phyloP scores from a whole-genome alignment of 2,329 filamentous ascomycete genomes.

The Fonsecaea nubica region DNA sequence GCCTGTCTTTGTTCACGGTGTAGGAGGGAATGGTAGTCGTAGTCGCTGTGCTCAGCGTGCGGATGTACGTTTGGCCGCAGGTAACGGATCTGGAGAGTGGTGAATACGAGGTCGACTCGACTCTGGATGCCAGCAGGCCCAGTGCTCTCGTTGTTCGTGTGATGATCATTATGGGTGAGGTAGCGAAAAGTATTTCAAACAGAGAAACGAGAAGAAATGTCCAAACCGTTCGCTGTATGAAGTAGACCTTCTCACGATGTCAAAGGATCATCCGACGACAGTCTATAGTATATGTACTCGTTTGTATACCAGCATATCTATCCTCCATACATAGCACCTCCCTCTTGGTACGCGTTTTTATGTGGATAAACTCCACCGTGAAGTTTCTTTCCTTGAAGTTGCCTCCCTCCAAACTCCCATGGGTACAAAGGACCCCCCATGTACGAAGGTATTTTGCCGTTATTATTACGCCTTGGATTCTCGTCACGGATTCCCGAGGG shows the following conservation, averaged over 20 bases:
- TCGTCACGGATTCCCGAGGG: neutral
- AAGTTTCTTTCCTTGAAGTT: neutral
- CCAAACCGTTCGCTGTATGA: neutral
- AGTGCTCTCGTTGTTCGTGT: neutral
- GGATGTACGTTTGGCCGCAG: neutral
- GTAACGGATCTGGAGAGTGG: neutral
- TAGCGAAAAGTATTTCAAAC: neutral
- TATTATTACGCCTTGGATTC: slow-evolving; percentile 1
- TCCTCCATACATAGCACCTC: neutral
- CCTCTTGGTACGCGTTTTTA: neutral
- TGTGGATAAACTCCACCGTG: slow-evolving; percentile 4
- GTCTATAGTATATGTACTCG: neutral
- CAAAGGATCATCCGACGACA: neutral
- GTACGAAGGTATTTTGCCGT: neutral
- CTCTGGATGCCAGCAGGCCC: neutral
- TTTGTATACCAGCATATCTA: neutral
- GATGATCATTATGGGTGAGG: neutral
- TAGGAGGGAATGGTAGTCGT: slow-evolving; percentile 4
- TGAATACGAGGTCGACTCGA: neutral
- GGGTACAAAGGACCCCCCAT: neutral
- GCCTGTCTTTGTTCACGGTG: slow-evolving; percentile 21
- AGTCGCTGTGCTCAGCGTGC: slow-evolving; percentile 6
- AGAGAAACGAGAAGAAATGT: neutral
- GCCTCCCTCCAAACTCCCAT: neutral
- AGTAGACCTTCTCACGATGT: neutral